phyloP scores from a whole-genome alignment of 148 eudicot genomes.

The Mesembryanthemum crystallinum region DNA sequence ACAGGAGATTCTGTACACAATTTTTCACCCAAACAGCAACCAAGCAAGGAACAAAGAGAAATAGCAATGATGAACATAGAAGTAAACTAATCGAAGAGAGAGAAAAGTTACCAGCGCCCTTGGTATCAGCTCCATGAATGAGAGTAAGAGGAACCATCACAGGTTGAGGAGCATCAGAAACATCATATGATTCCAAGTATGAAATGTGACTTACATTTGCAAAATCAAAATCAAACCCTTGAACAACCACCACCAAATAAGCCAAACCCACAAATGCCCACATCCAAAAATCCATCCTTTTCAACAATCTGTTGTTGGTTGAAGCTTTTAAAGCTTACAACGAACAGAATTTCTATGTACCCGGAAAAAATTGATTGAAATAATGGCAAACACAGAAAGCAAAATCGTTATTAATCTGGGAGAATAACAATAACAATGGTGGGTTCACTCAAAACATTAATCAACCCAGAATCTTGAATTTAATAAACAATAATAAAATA shows the following conservation, averaged over 20 bases:
- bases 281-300: slow-evolving; percentile 28
- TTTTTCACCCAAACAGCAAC: slow-evolving; percentile 11
- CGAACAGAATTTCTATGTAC: neutral
- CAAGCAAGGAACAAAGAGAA: slow-evolving; percentile 1
- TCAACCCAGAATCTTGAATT: neutral
- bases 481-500: neutral
- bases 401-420: neutral
- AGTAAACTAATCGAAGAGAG: neutral
- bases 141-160: slow-evolving; percentile 76
- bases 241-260: slow-evolving; percentile 22
- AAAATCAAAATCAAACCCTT: slow-evolving; percentile 37
- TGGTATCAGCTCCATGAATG: slow-evolving; percentile 73
- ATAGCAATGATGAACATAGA: slow-evolving; percentile 6
- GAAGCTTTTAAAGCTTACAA: neutral
- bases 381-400: neutral
- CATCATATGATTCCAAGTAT: slow-evolving; percentile 52
- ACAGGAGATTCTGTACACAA: neutral
- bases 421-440: neutral
- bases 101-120: slow-evolving; percentile 74
- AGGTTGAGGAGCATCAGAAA: slow-evolving; percentile 35
- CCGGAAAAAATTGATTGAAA: slow-evolving; percentile 5
- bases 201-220: slow-evolving; percentile 43
- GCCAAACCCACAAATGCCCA: slow-evolving; percentile 37
- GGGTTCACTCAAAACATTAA: too few relatives aligned
- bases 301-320: neutral